Evolutionary conservation across 1,139 yeast species (phyloP).

Genomic region (Candida glucosophila): DNA sequence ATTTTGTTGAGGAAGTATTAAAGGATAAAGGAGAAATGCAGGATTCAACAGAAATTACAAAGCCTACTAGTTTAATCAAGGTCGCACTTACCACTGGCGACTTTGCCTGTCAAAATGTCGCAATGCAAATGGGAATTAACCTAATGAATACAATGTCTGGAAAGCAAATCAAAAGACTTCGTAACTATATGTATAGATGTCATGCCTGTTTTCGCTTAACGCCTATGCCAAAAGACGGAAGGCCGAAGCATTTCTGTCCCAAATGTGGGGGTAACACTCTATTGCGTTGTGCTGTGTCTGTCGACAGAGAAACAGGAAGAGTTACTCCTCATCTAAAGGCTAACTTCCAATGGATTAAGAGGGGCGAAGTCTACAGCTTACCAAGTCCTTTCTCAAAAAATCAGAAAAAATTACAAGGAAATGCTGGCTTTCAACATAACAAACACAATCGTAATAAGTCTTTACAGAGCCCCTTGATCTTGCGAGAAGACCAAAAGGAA

Average conservation of each 20-base stretch:
- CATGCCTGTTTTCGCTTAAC: constrained; percentile 88
- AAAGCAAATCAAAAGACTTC: constrained; percentile 70
- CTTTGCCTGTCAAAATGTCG: constrained; percentile 94
- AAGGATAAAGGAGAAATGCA: constrained; percentile 47
- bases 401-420: constrained; percentile 53
- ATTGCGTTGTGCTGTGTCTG: constrained; percentile 82
- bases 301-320: constrained; percentile 71
- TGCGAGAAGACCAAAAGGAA: constrained; percentile 92
- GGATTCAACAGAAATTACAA: constrained; percentile 18
- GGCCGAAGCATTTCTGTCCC: constrained; percentile 86
- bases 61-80: constrained; percentile 29
- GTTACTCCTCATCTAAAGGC: constrained; percentile 85
- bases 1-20: constrained; percentile 57
- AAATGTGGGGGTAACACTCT: constrained; percentile 91
- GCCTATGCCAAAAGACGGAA: constrained; percentile 70
- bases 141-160: constrained; percentile 84
- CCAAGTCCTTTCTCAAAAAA: constrained; percentile 67
- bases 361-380: constrained; percentile 76
- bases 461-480: constrained; percentile 44
- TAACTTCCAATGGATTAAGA: constrained; percentile 87
- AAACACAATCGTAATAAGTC: constrained; percentile 49
- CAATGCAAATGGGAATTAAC: constrained; percentile 82
- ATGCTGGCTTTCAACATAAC: constrained; percentile 65
- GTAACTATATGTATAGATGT: constrained; percentile 92
- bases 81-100: constrained; percentile 93